A percentile compares a stretch with the other conserved stretches of the same genome.
These are phyloP conservation scores for Suillus lakei DNA, from an alignment of 768 basidiomycete species.

Conservation along the genomic window DNA sequence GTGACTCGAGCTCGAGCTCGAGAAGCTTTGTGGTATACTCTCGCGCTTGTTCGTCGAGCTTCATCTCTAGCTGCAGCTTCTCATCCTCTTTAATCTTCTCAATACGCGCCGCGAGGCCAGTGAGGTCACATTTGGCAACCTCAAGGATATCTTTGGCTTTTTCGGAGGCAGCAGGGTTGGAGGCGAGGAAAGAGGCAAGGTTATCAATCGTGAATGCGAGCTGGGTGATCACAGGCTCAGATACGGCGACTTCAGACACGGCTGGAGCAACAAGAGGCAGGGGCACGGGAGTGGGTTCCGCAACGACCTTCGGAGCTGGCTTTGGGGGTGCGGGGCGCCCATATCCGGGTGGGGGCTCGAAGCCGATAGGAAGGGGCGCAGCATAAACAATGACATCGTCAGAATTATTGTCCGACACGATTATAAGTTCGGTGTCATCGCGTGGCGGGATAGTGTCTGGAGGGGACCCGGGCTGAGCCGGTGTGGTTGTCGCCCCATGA, in stretches of 20 bases:
- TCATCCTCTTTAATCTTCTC: conserved; percentile 84
- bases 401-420: conserved; percentile 26
- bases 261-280: conserved; percentile 85
- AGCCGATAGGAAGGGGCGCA: conserved; percentile 85
- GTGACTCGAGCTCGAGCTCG: conserved; percentile 83
- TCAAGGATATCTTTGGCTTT: conserved; percentile 79
- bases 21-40: conserved; percentile 84
- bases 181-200: conserved; percentile 81
- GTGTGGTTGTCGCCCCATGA: conserved; percentile 28
- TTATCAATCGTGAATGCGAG: conserved; percentile 93
- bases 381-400: conserved; percentile 56
- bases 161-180: conserved; percentile 67
- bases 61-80: conserved; percentile 61
- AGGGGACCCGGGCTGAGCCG: conserved; percentile 27
- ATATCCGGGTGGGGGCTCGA: conserved; percentile 93
- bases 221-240: conserved; percentile 93
- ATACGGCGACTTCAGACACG: conserved; percentile 68
- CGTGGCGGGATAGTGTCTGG: conserved; percentile 31
- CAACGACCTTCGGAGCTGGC: conserved; percentile 35
- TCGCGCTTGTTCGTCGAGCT: conserved; percentile 80
- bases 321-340: conserved; percentile 62
- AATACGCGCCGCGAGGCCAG: conserved; percentile 75
- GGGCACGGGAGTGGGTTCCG: conserved; percentile 34
- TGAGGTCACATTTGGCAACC: conserved; percentile 80
- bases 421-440: conserved; percentile 29